These are phyloP conservation scores for Pachysolen tannophilus DNA, from an alignment of 805 yeast species.

Conservation along the genomic window DNA sequence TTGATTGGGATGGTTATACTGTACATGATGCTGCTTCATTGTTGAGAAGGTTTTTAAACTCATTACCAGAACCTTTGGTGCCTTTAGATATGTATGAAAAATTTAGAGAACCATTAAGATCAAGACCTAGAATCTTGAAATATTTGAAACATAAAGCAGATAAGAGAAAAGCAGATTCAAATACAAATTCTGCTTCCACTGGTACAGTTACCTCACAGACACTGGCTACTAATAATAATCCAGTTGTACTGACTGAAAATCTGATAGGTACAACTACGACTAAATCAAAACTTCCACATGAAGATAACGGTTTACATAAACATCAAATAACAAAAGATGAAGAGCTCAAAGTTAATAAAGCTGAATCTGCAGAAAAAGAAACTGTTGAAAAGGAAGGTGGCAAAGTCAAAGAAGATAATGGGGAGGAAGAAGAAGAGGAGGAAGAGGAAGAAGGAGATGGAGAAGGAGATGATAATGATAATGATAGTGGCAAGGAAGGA, in stretches of 20 bases:
- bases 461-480: slow-evolving; percentile 2
- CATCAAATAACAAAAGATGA: slow-evolving; percentile 1
- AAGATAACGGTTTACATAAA: neutral
- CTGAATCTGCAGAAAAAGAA: neutral
- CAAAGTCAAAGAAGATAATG: neutral
- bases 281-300: neutral
- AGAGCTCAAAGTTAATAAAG: neutral
- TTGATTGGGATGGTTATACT: slow-evolving; percentile 87
- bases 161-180: neutral
- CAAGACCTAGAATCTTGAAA: slow-evolving; percentile 54
- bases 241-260: neutral
- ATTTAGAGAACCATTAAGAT: slow-evolving; percentile 71
- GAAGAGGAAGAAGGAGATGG: slow-evolving; percentile 1
- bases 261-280: neutral
- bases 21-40: slow-evolving; percentile 96
- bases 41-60: slow-evolving; percentile 76
- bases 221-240: neutral
- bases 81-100: slow-evolving; percentile 70
- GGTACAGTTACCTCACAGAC: too few relatives aligned
- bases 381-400: neutral
- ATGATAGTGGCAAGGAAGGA: neutral
- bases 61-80: slow-evolving; percentile 86
- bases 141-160: slow-evolving; percentile 56
- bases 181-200: slow-evolving; percentile 1
- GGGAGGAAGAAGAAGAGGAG: neutral